phyloP scores from a whole-genome alignment of 2,329 filamentous ascomycete genomes.

The Trichoderma semiorbis region DNA sequence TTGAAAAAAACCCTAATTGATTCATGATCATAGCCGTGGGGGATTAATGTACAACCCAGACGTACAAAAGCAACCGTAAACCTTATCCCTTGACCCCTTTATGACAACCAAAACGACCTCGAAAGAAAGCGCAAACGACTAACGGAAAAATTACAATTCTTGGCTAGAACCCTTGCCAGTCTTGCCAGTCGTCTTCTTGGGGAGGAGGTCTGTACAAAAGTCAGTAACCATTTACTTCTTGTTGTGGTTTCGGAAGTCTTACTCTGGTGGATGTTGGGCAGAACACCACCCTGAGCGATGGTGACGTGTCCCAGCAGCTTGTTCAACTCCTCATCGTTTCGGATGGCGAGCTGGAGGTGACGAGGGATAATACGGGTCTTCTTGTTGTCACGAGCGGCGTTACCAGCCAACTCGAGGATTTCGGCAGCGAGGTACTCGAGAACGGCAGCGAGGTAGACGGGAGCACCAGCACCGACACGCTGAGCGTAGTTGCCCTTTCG shows the following conservation, averaged over 20 bases:
- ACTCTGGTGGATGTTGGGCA: conserved; percentile 98
- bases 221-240: conserved; percentile 29
- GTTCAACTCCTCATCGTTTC: conserved; percentile 99
- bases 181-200: conserved; percentile 97
- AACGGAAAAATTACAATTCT: conserved; percentile 70
- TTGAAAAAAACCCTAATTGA: conserved; percentile 15
- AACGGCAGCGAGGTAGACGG: conserved; percentile 94
- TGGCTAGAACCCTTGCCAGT: conserved; percentile 87
- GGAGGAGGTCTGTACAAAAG: conserved; percentile 72
- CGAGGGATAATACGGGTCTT: conserved; percentile 99
- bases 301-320: conserved; percentile 95
- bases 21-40: conserved; percentile 65
- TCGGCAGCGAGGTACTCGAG: conserved; percentile 98
- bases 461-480: conserved; percentile 97
- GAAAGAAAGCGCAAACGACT: conserved; percentile 49
- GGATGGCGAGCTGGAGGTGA: conserved; percentile 98
- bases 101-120: conserved; percentile 69
- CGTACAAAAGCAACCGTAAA: conserved; percentile 59
- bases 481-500: conserved; percentile 99
- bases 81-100: conserved; percentile 73
- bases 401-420: conserved; percentile 97
- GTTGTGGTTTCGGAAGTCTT: conserved; percentile 41
- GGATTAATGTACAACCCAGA: conserved; percentile 72
- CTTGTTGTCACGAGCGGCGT: conserved; percentile 99
- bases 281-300: conserved; percentile 94